phyloP scores from a whole-genome alignment of 1,284 basidiomycete species.

The Mycena citricolor region DNA sequence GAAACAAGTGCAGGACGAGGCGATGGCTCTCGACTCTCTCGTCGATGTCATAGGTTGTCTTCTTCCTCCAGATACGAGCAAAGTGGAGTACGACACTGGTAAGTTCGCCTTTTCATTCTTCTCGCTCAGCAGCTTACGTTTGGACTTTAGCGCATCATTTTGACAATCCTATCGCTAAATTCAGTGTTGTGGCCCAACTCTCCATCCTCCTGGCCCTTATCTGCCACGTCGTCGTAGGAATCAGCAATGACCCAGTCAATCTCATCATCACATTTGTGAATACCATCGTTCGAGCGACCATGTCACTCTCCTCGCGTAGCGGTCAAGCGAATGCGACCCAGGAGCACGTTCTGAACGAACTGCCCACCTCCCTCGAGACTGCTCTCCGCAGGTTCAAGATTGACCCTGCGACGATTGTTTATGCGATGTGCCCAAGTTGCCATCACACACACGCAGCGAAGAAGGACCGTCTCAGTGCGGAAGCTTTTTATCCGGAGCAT shows the following conservation, averaged over 20 bases:
- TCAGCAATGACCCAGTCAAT: constrained; percentile 11
- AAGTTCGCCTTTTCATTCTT: constrained; percentile 2
- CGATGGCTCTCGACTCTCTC: not conserved
- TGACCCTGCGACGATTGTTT: not conserved
- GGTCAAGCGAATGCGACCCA: constrained; percentile 14
- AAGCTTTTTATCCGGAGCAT: constrained; percentile 14
- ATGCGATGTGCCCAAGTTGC: constrained; percentile 7
- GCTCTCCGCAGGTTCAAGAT: constrained; percentile 12
- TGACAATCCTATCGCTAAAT: constrained; percentile 13
- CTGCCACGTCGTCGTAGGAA: constrained; percentile 15
- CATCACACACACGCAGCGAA: constrained; percentile 16
- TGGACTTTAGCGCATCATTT: constrained; percentile 19
- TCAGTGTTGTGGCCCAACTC: constrained; percentile 17
- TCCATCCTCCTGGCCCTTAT: constrained; percentile 16
- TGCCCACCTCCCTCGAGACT: constrained; percentile 15
- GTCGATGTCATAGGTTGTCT: constrained; percentile 1
- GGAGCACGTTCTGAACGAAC: constrained; percentile 15
- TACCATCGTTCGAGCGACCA: constrained; percentile 18
- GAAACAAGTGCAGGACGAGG: not conserved
- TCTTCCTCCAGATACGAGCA: not conserved
- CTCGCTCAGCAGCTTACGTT: constrained; percentile 3
- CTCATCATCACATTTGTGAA: constrained; percentile 19
- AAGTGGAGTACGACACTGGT: constrained; percentile 18
- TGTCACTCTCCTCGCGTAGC: constrained; percentile 11
- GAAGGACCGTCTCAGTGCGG: constrained; percentile 12